Conservation (phyloP, 768 basidiomycete genomes). For the Guyanaporus albipodus region DNA sequence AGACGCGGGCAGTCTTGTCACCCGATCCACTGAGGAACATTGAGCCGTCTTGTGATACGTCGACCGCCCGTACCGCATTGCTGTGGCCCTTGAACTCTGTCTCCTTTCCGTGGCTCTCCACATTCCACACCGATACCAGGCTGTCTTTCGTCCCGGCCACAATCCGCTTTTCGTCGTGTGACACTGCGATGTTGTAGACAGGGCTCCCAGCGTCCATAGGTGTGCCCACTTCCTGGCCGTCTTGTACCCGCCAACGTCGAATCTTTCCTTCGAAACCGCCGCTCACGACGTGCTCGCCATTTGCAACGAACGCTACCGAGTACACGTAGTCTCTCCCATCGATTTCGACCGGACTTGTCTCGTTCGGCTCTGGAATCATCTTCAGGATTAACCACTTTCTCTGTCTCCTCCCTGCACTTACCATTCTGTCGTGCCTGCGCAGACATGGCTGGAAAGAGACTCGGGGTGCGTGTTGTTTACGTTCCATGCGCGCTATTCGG, state of each 20-base stretch:
- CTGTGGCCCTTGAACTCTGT: background rate
- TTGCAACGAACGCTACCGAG: background rate
- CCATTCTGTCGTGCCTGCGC: too few species aligned
- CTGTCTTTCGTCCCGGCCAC: background rate
- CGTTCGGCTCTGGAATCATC: background rate
- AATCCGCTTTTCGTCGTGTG: background rate
- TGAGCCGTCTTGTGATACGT: slow-evolving; percentile 3
- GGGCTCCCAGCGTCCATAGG: background rate
- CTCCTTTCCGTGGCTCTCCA: background rate
- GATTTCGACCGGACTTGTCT: background rate
- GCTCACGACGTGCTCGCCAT: slow-evolving; percentile 1
- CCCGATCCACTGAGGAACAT: background rate
- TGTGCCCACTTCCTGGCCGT: background rate
- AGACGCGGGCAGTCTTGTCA: background rate
- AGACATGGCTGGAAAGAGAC: too few species aligned
- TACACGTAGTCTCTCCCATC: background rate
- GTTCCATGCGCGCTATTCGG: too few species aligned
- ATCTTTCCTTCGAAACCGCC: background rate
- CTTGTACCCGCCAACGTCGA: background rate
- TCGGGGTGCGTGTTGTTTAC: too few species aligned
- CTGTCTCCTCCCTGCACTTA: too few species aligned
- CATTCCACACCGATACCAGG: slow-evolving; percentile 2
- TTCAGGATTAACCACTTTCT: background rate
- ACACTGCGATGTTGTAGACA: background rate
- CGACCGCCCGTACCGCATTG: background rate